Conservation (phyloP, 176 grass and related monocot genomes). For the Pontederia crassipes region DNA sequence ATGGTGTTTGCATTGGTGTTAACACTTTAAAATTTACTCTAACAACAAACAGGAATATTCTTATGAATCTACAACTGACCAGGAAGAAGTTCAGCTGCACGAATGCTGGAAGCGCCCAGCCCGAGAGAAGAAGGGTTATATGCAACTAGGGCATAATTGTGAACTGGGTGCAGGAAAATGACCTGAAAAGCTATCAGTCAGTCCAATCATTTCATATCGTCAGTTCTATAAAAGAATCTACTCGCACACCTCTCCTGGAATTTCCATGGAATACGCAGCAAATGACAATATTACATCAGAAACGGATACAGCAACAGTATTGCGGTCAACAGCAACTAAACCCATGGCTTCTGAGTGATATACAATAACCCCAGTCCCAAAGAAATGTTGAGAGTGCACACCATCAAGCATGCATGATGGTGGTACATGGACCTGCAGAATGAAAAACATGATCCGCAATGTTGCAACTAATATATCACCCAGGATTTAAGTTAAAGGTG, state of each 20-base stretch:
- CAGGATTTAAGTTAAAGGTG: not conserved
- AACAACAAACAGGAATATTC: not conserved
- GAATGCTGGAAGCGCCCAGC: conserved; percentile 73
- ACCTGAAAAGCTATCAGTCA: conserved; percentile 39
- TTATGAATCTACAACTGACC: conserved; percentile 31
- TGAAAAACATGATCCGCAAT: not conserved
- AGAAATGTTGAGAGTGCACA: conserved; percentile 96
- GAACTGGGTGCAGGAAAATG: conserved; percentile 93
- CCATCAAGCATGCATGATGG: conserved; percentile 98
- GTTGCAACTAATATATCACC: conserved; percentile 1
- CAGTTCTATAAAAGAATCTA: not conserved
- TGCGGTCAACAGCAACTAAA: conserved; percentile 87
- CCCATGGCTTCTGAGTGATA: conserved; percentile 80
- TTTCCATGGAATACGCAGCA: conserved; percentile 99
- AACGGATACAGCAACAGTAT: conserved; percentile 83
- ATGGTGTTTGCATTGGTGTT: too few species aligned
- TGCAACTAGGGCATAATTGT: conserved; percentile 90
- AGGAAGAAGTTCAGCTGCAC: conserved; percentile 94
- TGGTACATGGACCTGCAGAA: conserved; percentile 87
- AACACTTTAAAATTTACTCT: too few species aligned
- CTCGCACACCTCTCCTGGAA: conserved; percentile 69
- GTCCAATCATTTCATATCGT: conserved; percentile 1
- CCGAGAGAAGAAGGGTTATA: conserved; percentile 98
- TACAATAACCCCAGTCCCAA: conserved; percentile 89
- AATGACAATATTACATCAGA: conserved; percentile 99